These are phyloP conservation scores for Fusarium floridanum DNA, from an alignment of 2,329 filamentous ascomycete genomes.

Conservation along the genomic window DNA sequence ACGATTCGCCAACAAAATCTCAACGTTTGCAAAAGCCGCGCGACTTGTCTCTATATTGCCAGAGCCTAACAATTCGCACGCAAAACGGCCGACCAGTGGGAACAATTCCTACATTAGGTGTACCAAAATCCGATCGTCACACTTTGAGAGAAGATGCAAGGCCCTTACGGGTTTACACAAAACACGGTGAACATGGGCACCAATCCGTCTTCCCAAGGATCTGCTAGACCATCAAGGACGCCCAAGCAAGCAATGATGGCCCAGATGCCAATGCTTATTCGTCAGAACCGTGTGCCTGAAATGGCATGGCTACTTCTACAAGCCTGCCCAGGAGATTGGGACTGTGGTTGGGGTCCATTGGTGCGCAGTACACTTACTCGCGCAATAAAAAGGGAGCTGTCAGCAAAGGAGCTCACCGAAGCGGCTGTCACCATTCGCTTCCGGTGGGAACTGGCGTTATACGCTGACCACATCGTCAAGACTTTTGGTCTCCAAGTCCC, in stretches of 20 bases:
- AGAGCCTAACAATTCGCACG: background rate
- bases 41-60: background rate
- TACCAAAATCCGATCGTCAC: background rate
- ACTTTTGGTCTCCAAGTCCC: background rate
- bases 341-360: background rate
- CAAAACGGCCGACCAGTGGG: background rate
- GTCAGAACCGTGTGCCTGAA: background rate
- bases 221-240: background rate
- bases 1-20: background rate
- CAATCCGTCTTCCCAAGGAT: background rate
- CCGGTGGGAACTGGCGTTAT: background rate
- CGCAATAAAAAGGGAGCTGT: background rate
- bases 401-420: background rate
- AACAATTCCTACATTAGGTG: background rate
- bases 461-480: background rate
- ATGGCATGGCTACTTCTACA: background rate
- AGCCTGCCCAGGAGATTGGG: background rate
- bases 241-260: background rate
- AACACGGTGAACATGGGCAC: background rate
- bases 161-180: background rate
- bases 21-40: background rate
- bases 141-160: background rate
- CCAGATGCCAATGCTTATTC: background rate
- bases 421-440: background rate
- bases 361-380: background rate